Evolutionary conservation across 2,329 filamentous ascomycete species (phyloP).

Genomic region (Didymella exigua): DNA sequence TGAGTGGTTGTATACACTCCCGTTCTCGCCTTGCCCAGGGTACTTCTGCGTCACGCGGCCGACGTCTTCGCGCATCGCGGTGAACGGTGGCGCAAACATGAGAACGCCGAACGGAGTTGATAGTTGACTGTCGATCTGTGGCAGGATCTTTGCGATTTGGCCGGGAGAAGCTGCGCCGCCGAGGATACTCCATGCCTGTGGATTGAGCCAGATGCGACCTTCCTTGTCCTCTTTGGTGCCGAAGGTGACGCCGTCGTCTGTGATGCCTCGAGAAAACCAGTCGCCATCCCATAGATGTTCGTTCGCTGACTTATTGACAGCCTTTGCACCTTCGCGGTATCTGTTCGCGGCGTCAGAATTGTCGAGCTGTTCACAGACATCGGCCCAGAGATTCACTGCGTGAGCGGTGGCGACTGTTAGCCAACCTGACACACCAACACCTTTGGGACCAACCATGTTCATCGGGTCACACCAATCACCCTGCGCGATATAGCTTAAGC

Average conservation of each 20-base stretch:
- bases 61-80: conserved; percentile 63
- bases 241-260: conserved; percentile 60
- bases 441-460: conserved; percentile 67
- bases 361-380: conserved; percentile 56
- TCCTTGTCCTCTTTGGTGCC: conserved; percentile 59
- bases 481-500: conserved; percentile 63
- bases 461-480: conserved; percentile 67
- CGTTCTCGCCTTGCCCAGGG: conserved; percentile 64
- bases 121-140: conserved; percentile 58
- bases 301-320: conserved; percentile 59
- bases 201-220: conserved; percentile 64
- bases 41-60: conserved; percentile 65
- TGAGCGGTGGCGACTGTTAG: conserved; percentile 62
- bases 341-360: conserved; percentile 50
- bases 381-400: conserved; percentile 60
- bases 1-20: conserved; percentile 64
- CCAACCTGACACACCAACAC: conserved; percentile 64
- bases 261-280: conserved; percentile 65
- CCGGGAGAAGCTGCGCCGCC: conserved; percentile 56
- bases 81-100: conserved; percentile 63
- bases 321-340: conserved; percentile 54
- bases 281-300: conserved; percentile 61
- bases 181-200: conserved; percentile 62
- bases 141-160: conserved; percentile 54
- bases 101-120: conserved; percentile 60